These are phyloP conservation scores for Candida labiduridarum DNA, from an alignment of 1,139 yeast genomes.

Conservation along the genomic window DNA sequence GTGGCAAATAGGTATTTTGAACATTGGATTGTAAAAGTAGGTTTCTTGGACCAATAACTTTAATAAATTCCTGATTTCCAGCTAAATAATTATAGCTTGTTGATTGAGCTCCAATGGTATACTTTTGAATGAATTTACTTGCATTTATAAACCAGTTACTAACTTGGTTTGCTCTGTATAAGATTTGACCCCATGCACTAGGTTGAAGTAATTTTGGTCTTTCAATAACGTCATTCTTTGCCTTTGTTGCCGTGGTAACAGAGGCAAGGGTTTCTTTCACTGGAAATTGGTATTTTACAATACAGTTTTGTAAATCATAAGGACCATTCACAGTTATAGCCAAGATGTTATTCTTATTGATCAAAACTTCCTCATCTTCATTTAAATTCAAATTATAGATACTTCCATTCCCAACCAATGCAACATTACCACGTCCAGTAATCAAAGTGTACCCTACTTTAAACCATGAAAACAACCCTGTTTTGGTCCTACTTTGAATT, in stretches of 20 bases:
- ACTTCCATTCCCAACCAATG: slow-evolving; percentile 60
- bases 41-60: slow-evolving; percentile 58
- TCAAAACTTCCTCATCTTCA: slow-evolving; percentile 50
- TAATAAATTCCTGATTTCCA: slow-evolving; percentile 45
- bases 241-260: neutral
- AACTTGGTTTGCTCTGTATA: slow-evolving; percentile 1
- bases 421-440: slow-evolving; percentile 61
- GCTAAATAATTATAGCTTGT: slow-evolving; percentile 23
- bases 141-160: neutral
- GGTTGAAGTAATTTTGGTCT: slow-evolving; percentile 9
- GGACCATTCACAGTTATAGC: slow-evolving; percentile 57
- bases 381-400: slow-evolving; percentile 50
- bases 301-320: slow-evolving; percentile 43
- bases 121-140: slow-evolving; percentile 1
- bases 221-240: neutral
- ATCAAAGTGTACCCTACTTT: slow-evolving; percentile 47
- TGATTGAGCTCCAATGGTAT: slow-evolving; percentile 3
- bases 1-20: slow-evolving; percentile 8
- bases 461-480: slow-evolving; percentile 40
- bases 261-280: slow-evolving; percentile 3
- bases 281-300: slow-evolving; percentile 29
- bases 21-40: slow-evolving; percentile 48
- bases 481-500: slow-evolving; percentile 24
- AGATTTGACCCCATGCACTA: slow-evolving; percentile 6
- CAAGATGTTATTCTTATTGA: slow-evolving; percentile 49